A percentile compares a stretch with the other conserved stretches of the same genome.
Evolutionary conservation across 805 yeast genomes (phyloP).

Genomic region (Debaryomyces castellii): DNA sequence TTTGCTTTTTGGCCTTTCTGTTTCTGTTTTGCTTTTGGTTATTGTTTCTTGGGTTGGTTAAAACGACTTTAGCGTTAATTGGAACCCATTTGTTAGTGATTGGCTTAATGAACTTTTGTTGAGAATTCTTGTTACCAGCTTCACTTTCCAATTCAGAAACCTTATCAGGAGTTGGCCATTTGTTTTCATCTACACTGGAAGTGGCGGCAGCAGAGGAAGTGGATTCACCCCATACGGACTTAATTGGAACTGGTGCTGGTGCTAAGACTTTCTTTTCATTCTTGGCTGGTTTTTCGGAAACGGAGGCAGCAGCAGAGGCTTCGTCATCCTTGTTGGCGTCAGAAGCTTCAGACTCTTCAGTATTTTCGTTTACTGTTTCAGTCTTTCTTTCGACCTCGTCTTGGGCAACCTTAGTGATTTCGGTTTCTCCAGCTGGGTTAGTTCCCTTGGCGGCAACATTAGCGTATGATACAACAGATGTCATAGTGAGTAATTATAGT

Average conservation of each 20-base stretch:
- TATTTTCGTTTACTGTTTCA: not conserved
- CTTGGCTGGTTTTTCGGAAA: constrained; percentile 10
- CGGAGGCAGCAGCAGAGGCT: constrained; percentile 6
- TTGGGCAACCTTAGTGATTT: constrained; percentile 1
- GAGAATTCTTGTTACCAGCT: constrained; percentile 11
- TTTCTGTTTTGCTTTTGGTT: constrained; percentile 19
- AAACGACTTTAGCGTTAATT: constrained; percentile 40
- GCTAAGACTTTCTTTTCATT: constrained; percentile 36
- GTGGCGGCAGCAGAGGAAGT: constrained; percentile 9
- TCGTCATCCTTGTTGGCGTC: constrained; percentile 8
- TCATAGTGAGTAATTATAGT: constrained; percentile 11
- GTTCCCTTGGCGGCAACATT: constrained; percentile 40
- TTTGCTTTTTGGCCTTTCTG: constrained; percentile 29
- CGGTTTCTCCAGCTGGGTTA: constrained; percentile 3
- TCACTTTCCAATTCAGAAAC: constrained; percentile 15
- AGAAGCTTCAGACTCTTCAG: constrained; percentile 5
- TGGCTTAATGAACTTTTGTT: constrained; percentile 40
- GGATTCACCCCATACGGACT: constrained; percentile 41
- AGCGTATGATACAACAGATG: constrained; percentile 38
- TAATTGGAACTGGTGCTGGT: constrained; percentile 47
- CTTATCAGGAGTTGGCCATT: constrained; percentile 46
- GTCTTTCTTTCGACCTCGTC: not conserved
- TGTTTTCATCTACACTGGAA: constrained; percentile 36
- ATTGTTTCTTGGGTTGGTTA: constrained; percentile 34
- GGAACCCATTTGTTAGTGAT: constrained; percentile 47